These are phyloP conservation scores for Karstenula rhodostoma DNA, from an alignment of 2,329 filamentous ascomycete species.

Conservation along the genomic window DNA sequence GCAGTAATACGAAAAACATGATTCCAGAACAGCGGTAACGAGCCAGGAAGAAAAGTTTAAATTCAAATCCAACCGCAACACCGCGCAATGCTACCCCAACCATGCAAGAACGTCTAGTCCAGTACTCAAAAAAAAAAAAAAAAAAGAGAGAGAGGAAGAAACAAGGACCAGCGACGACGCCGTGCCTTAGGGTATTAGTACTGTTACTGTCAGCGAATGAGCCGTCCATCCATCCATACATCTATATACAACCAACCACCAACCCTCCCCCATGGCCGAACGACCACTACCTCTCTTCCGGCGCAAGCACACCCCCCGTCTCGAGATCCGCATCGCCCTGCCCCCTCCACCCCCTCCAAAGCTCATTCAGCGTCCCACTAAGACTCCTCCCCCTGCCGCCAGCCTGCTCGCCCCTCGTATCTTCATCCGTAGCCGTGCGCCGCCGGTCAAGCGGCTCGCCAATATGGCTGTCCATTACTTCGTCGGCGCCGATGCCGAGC, in stretches of 20 bases:
- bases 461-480: slow-evolving; percentile 18
- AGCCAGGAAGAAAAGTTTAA: neutral
- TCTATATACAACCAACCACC: neutral
- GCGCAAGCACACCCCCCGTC: neutral
- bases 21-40: no score
- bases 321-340: slow-evolving; percentile 4
- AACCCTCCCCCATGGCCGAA: neutral
- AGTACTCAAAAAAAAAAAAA: neutral
- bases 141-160: neutral
- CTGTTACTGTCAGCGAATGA: neutral
- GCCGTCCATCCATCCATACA: neutral
- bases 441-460: slow-evolving; percentile 37
- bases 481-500: slow-evolving; percentile 28
- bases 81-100: neutral
- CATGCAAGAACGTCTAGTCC: neutral
- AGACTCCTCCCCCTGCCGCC: slow-evolving; percentile 32
- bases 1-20: no score
- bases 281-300: neutral
- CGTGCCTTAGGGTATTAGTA: neutral
- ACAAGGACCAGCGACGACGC: neutral
- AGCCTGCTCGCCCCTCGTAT: neutral
- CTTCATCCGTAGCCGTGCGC: slow-evolving; percentile 24
- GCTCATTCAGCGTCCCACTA: slow-evolving; percentile 40
- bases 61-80: neutral
- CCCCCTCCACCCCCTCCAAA: slow-evolving; percentile 41